These are phyloP conservation scores for Mixia osmundae DNA, from an alignment of 1,284 basidiomycete species.

Conservation along the genomic window DNA sequence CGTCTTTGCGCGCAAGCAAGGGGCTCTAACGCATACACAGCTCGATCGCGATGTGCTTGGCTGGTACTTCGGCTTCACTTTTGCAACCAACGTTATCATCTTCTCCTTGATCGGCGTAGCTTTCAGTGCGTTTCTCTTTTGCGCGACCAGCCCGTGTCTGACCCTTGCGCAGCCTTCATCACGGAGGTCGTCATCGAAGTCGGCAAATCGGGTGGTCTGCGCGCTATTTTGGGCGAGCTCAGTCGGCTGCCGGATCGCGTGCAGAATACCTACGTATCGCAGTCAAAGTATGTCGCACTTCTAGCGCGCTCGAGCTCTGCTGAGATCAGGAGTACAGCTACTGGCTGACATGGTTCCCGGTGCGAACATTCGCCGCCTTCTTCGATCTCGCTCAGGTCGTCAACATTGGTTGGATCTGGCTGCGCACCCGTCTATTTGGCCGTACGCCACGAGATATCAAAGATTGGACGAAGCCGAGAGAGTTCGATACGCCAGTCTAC, in stretches of 20 bases:
- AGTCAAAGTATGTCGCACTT: too few species aligned
- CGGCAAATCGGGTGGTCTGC: constrained; percentile 8
- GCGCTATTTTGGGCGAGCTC: constrained; percentile 10
- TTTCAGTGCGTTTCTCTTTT: constrained; percentile 28
- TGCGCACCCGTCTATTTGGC: constrained; percentile 71
- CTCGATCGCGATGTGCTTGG: constrained; percentile 72
- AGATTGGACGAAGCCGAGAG: constrained; percentile 76
- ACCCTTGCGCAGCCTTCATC: constrained; percentile 1
- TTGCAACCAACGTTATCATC: constrained; percentile 61
- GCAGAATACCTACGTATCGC: constrained; percentile 32
- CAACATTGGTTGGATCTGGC: constrained; percentile 61
- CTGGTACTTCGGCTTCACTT: constrained; percentile 72
- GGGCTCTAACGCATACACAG: constrained; percentile 35
- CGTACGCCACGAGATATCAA: constrained; percentile 86
- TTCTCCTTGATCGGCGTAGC: constrained; percentile 75
- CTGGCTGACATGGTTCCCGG: constrained; percentile 87
- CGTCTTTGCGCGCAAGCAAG: constrained; percentile 34
- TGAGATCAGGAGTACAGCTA: constrained; percentile 58
- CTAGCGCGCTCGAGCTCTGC: too few species aligned
- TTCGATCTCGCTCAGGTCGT: constrained; percentile 91
- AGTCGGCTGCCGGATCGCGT: constrained; percentile 12
- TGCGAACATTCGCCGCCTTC: constrained; percentile 75
- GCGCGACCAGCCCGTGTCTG: background rate
- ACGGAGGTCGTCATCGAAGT: constrained; percentile 11
- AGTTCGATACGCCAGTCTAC: constrained; percentile 75